Evolutionary conservation across 768 basidiomycete genomes (phyloP).

Genomic region (Termitomyces heimii): DNA sequence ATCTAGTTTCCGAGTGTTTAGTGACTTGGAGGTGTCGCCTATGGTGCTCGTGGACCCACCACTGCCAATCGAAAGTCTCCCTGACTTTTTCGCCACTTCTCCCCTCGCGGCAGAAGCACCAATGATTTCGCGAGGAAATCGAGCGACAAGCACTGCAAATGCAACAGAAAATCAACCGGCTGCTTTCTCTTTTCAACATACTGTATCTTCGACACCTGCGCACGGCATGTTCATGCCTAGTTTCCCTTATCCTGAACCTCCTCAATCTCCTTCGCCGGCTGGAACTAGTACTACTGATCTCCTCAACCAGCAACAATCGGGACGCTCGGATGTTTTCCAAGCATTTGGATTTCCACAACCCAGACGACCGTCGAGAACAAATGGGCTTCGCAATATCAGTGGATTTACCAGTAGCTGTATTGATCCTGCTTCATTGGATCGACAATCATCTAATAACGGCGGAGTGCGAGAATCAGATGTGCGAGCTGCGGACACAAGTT

Average conservation of each 20-base stretch:
- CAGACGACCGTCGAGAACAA: constrained; percentile 30
- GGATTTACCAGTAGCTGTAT: constrained; percentile 26
- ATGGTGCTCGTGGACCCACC: constrained; percentile 35
- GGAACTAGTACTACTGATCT: constrained; percentile 20
- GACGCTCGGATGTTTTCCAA: constrained; percentile 40
- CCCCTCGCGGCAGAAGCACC: constrained; percentile 26
- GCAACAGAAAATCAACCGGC: constrained; percentile 53
- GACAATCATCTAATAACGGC: constrained; percentile 18
- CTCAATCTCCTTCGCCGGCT: constrained; percentile 52
- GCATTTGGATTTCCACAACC: constrained; percentile 40
- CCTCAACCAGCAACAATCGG: constrained; percentile 23
- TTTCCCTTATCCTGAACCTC: constrained; percentile 50
- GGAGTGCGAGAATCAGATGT: constrained; percentile 32
- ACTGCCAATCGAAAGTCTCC: constrained; percentile 46
- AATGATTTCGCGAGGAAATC: constrained; percentile 7
- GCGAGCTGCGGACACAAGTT: constrained; percentile 27
- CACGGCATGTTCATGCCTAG: constrained; percentile 36
- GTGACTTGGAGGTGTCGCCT: constrained; percentile 29
- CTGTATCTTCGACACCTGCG: constrained; percentile 47
- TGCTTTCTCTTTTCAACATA: constrained; percentile 40
- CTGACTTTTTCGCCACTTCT: constrained; percentile 42
- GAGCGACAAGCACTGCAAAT: constrained; percentile 39
- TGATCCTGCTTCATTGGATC: constrained; percentile 34
- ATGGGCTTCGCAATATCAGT: constrained; percentile 23
- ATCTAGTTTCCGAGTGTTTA: constrained; percentile 44